Evolutionary conservation across 1,284 basidiomycete genomes (phyloP), one percentile per base, ranked within the genome.

Genomic region (Fomitopsis pinicola): DNA sequence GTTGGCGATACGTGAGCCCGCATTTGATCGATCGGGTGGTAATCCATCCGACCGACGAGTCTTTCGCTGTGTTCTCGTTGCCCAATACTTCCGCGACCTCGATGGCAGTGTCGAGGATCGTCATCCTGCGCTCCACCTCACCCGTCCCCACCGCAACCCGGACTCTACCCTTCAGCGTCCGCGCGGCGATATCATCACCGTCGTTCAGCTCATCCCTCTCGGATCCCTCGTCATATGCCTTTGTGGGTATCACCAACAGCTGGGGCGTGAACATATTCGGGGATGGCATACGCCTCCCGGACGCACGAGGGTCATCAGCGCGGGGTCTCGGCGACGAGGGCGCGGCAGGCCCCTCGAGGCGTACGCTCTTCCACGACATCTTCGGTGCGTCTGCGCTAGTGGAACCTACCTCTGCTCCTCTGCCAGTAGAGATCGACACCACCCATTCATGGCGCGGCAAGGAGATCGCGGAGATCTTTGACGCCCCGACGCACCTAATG

Each of bases 301-400:
- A 78, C 57, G 79, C 80, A 17, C 77, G 80, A 42, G 80, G 78
- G 15, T 68, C 75, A 1, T 71, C 73, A 15, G 76, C 82, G 6
- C 80, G 73, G 60, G 77, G 75, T n/a, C 78, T 91, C 52, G 67
- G 71, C 22, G 68, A 72, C 10, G 67, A 71, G 12, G 67, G 48
- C 7, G 35, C 35, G 19, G 17, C 74, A 35, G 60, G 68, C 3
- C 67, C 63, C 10, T 61, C 62, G 15, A 84, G 76, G 62, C 80
- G 81, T 63, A 89, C 90, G 15, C 74, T 95, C 6, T 92, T 95
- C 74, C 88, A 92, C 68, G 92, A 95, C 68, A 89, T 95, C 63
- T 95, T 95, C 68, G 93, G 92, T 54, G 78, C 81, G 60, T 83
- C 88, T 44, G 85, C 85, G 12, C 81, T 91, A 63, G 65, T 76